Conservation (phyloP, 306 rosid genomes). For the Pueraria montana region DNA sequence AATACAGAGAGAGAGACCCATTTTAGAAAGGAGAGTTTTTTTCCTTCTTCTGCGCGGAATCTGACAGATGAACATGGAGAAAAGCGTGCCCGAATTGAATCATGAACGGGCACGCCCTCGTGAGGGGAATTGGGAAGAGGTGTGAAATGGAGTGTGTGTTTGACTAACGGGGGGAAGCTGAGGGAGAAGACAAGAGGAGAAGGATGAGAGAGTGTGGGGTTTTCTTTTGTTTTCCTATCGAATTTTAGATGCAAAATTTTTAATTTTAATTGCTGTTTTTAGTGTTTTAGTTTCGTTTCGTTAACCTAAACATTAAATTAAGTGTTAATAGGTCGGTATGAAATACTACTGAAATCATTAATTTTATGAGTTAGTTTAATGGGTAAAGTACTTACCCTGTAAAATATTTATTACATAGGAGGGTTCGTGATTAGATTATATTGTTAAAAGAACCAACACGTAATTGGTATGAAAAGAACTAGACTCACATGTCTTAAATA, state of each 20-base stretch:
- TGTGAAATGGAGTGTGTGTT: conserved; percentile 47
- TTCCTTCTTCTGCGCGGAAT: conserved; percentile 20
- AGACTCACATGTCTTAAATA: too few relatives aligned
- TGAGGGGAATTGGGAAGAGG: conserved; percentile 30
- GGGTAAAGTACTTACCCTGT: too few relatives aligned
- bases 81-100: conserved; percentile 6
- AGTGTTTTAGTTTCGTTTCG: too few relatives aligned
- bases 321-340: too few relatives aligned
- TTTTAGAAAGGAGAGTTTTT: conserved; percentile 9
- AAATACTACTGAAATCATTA: too few relatives aligned
- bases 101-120: background rate
- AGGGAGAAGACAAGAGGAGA: conserved; percentile 12
- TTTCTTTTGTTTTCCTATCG: background rate
- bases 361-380: too few relatives aligned
- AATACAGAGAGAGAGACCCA: background rate
- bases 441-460: too few relatives aligned
- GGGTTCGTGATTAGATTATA: too few relatives aligned
- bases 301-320: too few relatives aligned
- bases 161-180: conserved; percentile 43
- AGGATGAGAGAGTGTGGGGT: conserved; percentile 27
- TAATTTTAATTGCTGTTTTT: background rate
- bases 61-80: conserved; percentile 18
- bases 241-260: background rate
- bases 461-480: too few relatives aligned
- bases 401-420: too few relatives aligned